Percentiles rank a stretch among this genome's conserved stretches.
These are phyloP conservation scores for Phytophthora sojae DNA, from an alignment of 352 stramenopile genomes.

Conservation along the genomic window DNA sequence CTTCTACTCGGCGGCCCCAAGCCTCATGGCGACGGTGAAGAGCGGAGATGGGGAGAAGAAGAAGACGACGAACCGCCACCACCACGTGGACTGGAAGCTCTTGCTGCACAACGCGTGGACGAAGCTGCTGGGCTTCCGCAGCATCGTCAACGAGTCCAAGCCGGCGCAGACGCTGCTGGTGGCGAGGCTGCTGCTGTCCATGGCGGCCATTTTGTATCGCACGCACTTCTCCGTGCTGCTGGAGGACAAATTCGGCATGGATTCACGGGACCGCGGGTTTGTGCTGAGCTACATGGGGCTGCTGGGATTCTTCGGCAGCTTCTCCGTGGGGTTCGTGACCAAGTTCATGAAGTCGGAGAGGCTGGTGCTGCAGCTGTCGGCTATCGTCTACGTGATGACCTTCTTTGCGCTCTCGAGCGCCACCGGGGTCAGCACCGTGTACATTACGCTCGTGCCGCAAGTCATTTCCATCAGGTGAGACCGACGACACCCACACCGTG, in stretches of 20 bases:
- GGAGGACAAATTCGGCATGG: conserved; percentile 82
- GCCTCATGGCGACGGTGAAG: background rate
- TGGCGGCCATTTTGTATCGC: conserved; percentile 80
- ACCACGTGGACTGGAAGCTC: conserved; percentile 40
- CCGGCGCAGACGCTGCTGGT: conserved; percentile 73
- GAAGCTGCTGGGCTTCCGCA: conserved; percentile 71
- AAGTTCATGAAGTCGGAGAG: conserved; percentile 58
- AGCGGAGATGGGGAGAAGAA: conserved; percentile 7
- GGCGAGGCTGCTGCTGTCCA: conserved; percentile 75
- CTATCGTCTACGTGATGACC: conserved; percentile 72
- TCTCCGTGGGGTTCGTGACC: conserved; percentile 64
- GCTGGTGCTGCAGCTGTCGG: conserved; percentile 69
- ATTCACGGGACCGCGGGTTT: conserved; percentile 69
- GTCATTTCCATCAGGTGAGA: conserved; percentile 72
- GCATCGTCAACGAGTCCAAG: conserved; percentile 70
- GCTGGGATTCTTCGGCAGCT: conserved; percentile 70
- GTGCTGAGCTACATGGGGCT: conserved; percentile 87
- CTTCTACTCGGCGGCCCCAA: conserved; percentile 51
- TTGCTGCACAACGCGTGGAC: conserved; percentile 54
- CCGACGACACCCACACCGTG: background rate
- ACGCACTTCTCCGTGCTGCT: conserved; percentile 82
- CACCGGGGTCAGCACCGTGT: conserved; percentile 56
- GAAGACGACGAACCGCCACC: conserved; percentile 9
- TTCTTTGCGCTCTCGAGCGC: conserved; percentile 74
- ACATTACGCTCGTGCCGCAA: conserved; percentile 69